These are phyloP conservation scores for Didymella pomorum DNA, from an alignment of 2,329 filamentous ascomycete genomes.

Conservation along the genomic window DNA sequence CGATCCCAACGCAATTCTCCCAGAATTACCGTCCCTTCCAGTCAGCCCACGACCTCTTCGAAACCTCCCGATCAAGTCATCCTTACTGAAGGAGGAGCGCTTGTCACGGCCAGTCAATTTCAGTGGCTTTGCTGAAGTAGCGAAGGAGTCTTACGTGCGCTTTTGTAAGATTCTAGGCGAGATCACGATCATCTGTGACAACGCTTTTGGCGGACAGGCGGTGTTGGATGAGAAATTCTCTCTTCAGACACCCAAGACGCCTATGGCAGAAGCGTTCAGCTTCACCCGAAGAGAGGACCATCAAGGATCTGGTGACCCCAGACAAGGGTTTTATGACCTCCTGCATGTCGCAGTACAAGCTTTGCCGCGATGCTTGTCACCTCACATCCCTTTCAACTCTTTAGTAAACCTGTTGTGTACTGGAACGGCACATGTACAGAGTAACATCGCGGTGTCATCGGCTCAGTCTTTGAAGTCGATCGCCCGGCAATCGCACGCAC, in stretches of 20 bases:
- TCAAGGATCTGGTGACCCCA: conserved; percentile 76
- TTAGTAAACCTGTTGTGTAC: conserved; percentile 95
- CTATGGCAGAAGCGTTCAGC: conserved; percentile 91
- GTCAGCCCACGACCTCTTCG: conserved; percentile 46
- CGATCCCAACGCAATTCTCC: conserved; percentile 54
- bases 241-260: conserved; percentile 87
- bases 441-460: conserved; percentile 90
- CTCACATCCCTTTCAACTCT: conserved; percentile 90
- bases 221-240: conserved; percentile 95
- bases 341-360: conserved; percentile 96
- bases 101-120: conserved; percentile 71
- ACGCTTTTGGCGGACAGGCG: conserved; percentile 95
- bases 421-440: conserved; percentile 93
- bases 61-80: conserved; percentile 45
- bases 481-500: conserved; percentile 88
- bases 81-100: conserved; percentile 65
- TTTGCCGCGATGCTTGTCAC: conserved; percentile 88
- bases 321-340: conserved; percentile 94
- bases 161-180: conserved; percentile 97
- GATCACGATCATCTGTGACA: conserved; percentile 95
- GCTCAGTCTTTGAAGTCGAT: conserved; percentile 94
- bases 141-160: conserved; percentile 83
- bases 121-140: conserved; percentile 72
- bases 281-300: conserved; percentile 86
- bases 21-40: conserved; percentile 44